Percentiles rank a stretch among this genome's conserved stretches.
These are phyloP conservation scores for Fusarium sororula DNA, from an alignment of 2,329 filamentous ascomycete genomes.

Conservation along the genomic window DNA sequence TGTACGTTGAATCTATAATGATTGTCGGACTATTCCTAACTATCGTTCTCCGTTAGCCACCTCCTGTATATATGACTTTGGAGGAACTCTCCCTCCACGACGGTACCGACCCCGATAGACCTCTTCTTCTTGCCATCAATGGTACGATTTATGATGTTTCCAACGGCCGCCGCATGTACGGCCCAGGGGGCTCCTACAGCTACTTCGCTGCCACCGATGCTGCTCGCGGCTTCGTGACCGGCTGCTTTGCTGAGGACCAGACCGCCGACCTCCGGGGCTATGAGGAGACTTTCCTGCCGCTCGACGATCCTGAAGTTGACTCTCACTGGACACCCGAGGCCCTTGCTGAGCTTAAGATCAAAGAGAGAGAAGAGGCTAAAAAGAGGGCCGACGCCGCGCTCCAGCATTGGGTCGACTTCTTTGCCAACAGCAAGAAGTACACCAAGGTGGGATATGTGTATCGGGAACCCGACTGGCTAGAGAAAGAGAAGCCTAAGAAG, in stretches of 20 bases:
- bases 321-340: conserved; percentile 63
- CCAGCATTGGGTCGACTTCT: conserved; percentile 85
- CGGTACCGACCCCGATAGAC: conserved; percentile 76
- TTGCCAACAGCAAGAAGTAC: conserved; percentile 82
- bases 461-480: conserved; percentile 67
- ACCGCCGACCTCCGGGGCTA: conserved; percentile 86
- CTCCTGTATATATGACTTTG: conserved; percentile 77
- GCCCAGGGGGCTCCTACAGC: conserved; percentile 85
- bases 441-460: conserved; percentile 79
- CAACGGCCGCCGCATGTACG: conserved; percentile 75
- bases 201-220: conserved; percentile 90
- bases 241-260: conserved; percentile 87
- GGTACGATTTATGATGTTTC: conserved; percentile 86
- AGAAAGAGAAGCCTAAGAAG: conserved; percentile 67
- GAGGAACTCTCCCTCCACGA: conserved; percentile 78
- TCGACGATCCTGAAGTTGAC: conserved; percentile 71
- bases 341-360: conserved; percentile 62
- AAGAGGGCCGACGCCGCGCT: conserved; percentile 73
- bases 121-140: conserved; percentile 91
- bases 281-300: conserved; percentile 82
- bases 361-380: conserved; percentile 72
- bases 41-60: conserved; percentile 49
- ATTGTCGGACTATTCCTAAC: conserved; percentile 6
- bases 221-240: conserved; percentile 87
- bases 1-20: conserved; percentile 24